A percentile compares a stretch with the other conserved stretches of the same genome.
phyloP scores from a whole-genome alignment of 164 flowering plant genomes.

The Macadamia tetraphylla region DNA sequence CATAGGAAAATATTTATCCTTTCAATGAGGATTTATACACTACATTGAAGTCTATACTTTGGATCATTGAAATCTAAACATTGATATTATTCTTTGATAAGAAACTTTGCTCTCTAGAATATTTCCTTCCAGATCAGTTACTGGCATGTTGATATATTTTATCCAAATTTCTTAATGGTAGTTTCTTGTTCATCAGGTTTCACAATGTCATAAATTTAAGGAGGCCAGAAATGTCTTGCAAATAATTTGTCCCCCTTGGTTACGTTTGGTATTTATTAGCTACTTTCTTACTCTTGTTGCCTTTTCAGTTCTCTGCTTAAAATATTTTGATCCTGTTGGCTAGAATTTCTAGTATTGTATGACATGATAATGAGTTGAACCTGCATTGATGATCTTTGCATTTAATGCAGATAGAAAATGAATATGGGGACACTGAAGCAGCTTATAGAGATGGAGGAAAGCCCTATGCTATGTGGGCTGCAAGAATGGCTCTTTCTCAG shows the following conservation, averaged over 20 bases:
- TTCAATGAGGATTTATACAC: too few relatives aligned
- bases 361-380: background rate
- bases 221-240: too few relatives aligned
- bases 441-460: conserved; percentile 86
- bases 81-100: background rate
- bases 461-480: conserved; percentile 90
- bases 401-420: conserved; percentile 85
- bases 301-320: background rate
- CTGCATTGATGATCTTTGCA: background rate
- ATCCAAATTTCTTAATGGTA: too few relatives aligned
- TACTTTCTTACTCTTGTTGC: background rate
- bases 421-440: conserved; percentile 71
- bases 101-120: background rate
- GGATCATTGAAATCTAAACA: too few relatives aligned
- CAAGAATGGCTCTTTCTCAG: conserved; percentile 89
- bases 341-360: background rate
- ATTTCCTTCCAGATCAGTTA: background rate
- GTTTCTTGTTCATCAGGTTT: too few relatives aligned
- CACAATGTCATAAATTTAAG: too few relatives aligned
- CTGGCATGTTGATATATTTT: too few relatives aligned
- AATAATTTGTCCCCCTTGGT: background rate
- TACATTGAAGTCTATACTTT: too few relatives aligned
- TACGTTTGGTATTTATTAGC: background rate
- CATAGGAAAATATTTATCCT: too few relatives aligned
- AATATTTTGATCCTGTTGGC: background rate